These are phyloP conservation scores for Firmiana major DNA, from an alignment of 345 rosid genomes.

Conservation along the genomic window DNA sequence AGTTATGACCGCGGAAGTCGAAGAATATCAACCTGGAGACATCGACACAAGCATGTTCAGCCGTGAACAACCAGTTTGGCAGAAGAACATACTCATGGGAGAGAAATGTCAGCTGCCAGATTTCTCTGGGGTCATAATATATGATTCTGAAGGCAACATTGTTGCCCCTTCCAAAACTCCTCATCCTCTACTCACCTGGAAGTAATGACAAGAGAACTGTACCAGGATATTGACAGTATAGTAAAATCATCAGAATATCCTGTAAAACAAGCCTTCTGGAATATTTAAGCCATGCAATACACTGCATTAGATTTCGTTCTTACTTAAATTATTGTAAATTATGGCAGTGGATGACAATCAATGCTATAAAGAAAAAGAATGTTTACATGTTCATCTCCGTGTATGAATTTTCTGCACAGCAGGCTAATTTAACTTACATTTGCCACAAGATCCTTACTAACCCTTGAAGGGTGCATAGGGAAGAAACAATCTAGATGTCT, in stretches of 20 bases:
- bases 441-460: background rate
- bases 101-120: constrained; percentile 88
- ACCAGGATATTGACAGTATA: background rate
- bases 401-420: background rate
- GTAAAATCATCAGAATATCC: background rate
- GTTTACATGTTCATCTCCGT: background rate
- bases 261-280: background rate
- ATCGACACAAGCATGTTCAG: constrained; percentile 27
- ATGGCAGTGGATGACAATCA: background rate
- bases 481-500: background rate
- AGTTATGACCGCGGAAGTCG: constrained; percentile 16
- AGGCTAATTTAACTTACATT: background rate
- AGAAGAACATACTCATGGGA: constrained; percentile 90
- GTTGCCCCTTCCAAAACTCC: constrained; percentile 49
- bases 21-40: constrained; percentile 1
- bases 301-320: background rate
- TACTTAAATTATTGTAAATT: background rate
- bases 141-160: constrained; percentile 59
- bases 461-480: background rate
- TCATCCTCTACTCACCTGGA: constrained; percentile 64
- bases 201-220: too few species aligned
- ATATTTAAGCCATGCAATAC: too few species aligned
- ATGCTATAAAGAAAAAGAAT: background rate
- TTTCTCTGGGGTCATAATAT: constrained; percentile 81
- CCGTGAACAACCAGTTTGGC: constrained; percentile 62